A percentile compares a stretch with the other conserved stretches of the same genome.
Evolutionary conservation across 1,139 yeast genomes (phyloP).

Genomic region (Sugiyamaella pinicola): DNA sequence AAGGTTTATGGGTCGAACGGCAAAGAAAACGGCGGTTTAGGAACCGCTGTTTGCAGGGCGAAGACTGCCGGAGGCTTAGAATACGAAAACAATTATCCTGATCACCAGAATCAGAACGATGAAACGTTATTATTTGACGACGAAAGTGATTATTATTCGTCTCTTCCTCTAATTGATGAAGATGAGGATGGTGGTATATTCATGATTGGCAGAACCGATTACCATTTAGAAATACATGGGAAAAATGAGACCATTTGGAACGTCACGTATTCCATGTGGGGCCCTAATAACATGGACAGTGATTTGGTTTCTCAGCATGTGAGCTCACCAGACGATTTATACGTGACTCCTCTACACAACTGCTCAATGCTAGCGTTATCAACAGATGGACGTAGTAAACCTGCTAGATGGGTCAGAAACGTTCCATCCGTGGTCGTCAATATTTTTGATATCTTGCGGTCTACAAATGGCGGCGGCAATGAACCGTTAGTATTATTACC

Average conservation of each 20-base stretch:
- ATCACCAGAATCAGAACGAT: constrained; percentile 1
- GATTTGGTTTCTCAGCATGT: constrained; percentile 55
- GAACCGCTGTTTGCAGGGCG: constrained; percentile 33
- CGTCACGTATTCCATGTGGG: constrained; percentile 88
- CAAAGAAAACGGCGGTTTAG: constrained; percentile 26
- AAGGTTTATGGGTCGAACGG: constrained; percentile 60
- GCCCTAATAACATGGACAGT: constrained; percentile 82
- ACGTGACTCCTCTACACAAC: constrained; percentile 84
- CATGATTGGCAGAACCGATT: constrained; percentile 50
- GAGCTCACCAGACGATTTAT: constrained; percentile 60
- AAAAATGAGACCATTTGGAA: constrained; percentile 76
- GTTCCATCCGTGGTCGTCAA: constrained; percentile 68
- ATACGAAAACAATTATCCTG: background rate
- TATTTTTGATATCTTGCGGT: constrained; percentile 65
- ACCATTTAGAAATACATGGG: constrained; percentile 64
- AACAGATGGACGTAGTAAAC: constrained; percentile 61
- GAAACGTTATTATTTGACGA: constrained; percentile 26
- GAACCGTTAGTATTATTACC: constrained; percentile 42
- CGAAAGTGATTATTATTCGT: constrained; percentile 29
- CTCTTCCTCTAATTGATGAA: constrained; percentile 19
- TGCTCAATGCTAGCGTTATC: constrained; percentile 56
- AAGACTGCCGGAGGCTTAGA: constrained; percentile 10
- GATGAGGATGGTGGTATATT: constrained; percentile 35
- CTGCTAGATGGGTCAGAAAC: constrained; percentile 73
- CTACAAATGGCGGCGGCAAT: constrained; percentile 26